Percentiles rank a stretch among this genome's conserved stretches.
Conservation (phyloP, 257 asterid genomes). For the Lithospermum erythrorhizon region DNA sequence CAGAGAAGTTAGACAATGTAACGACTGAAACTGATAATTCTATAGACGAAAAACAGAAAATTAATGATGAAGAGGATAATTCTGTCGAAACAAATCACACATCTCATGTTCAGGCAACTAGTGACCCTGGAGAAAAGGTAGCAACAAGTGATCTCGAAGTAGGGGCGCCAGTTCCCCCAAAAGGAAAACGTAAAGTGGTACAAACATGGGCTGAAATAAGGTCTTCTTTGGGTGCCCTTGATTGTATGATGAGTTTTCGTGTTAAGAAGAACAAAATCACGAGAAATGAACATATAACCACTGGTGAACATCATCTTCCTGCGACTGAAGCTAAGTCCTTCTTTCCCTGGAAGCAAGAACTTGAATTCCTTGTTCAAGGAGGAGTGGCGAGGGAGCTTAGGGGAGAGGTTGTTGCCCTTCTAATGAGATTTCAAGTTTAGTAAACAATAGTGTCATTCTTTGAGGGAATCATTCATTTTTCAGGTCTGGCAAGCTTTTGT, state of each 20-base stretch:
- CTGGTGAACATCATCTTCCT: conserved; percentile 25
- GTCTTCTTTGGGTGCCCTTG: conserved; percentile 43
- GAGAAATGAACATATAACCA: conserved; percentile 20
- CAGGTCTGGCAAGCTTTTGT: conserved; percentile 98
- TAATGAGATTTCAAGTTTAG: conserved; percentile 8
- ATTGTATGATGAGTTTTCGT: conserved; percentile 55
- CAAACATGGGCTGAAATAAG: conserved; percentile 60
- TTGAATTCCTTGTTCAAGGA: conserved; percentile 72
- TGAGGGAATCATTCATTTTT: conserved; percentile 16
- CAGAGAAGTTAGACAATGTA: conserved; percentile 14
- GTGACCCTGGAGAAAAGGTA: conserved; percentile 13
- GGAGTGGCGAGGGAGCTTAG: conserved; percentile 92
- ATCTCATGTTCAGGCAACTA: conserved; percentile 22
- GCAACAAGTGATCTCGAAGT: not conserved
- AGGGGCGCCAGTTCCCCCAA: conserved; percentile 25
- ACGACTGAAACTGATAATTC: conserved; percentile 16
- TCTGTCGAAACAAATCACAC: conserved; percentile 21
- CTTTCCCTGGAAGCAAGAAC: conserved; percentile 67
- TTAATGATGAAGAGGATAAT: conserved; percentile 28
- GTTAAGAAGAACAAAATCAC: conserved; percentile 37
- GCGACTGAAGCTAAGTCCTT: conserved; percentile 36
- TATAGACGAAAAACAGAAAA: conserved; percentile 27
- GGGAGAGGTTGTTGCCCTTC: conserved; percentile 61
- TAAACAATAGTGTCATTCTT: not conserved
- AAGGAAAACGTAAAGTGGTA: conserved; percentile 33